Evolutionary conservation across 768 basidiomycete genomes (phyloP).

Genomic region (Lactarius sanguifluus): DNA sequence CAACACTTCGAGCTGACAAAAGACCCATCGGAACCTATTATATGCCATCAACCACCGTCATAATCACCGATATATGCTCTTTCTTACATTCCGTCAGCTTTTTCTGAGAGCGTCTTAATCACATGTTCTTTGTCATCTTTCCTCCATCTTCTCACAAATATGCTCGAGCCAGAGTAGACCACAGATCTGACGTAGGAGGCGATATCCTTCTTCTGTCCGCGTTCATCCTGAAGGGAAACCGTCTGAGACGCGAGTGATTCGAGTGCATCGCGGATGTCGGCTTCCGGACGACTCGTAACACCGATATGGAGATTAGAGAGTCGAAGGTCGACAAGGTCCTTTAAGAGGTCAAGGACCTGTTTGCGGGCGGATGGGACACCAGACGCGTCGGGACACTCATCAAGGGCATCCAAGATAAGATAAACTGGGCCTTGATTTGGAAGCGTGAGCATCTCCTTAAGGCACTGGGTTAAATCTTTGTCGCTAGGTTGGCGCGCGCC

Average conservation of each 20-base stretch:
- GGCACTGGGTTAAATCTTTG: neutral
- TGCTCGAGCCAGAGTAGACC: neutral
- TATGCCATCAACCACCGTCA: neutral
- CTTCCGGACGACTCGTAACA: neutral
- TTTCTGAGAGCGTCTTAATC: neutral
- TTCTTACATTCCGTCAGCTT: neutral
- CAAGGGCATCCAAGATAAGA: neutral
- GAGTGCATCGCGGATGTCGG: neutral
- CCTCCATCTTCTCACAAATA: neutral
- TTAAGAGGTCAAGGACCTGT: neutral
- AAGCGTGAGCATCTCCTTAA: neutral
- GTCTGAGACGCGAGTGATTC: neutral
- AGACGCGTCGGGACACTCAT: neutral
- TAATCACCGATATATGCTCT: neutral
- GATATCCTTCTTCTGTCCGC: neutral
- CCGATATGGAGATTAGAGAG: neutral
- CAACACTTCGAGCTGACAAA: neutral
- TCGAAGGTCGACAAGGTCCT: neutral
- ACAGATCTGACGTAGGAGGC: neutral
- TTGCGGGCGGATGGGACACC: neutral
- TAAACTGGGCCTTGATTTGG: neutral
- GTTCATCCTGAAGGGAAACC: neutral
- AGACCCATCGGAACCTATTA: neutral
- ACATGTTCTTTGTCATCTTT: neutral
- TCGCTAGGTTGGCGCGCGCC: neutral